phyloP scores from a whole-genome alignment of 495 filamentous ascomycete species.

The Aspergillus asperescens region DNA sequence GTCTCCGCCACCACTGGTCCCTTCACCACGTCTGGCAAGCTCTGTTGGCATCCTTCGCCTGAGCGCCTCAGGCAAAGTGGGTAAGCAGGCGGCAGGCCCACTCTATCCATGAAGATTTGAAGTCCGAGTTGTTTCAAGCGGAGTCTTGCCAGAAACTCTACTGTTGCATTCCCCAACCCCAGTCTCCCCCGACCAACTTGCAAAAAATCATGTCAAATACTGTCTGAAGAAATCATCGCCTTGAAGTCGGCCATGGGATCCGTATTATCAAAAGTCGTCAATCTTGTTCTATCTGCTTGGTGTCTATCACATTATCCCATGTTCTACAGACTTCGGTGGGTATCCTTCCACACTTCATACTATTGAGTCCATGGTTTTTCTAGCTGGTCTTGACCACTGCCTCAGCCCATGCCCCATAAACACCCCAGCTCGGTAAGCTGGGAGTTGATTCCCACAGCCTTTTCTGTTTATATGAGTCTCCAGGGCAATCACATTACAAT shows the following conservation, averaged over 20 bases:
- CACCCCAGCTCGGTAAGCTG: too few species aligned
- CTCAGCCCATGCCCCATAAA: too few species aligned
- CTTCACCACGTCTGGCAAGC: slow-evolving; percentile 7
- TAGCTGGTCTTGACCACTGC: not conserved
- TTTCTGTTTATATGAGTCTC: too few species aligned
- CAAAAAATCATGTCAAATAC: not conserved
- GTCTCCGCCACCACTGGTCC: too few species aligned
- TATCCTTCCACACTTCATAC: not conserved
- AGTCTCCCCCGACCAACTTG: not conserved
- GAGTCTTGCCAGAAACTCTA: not conserved
- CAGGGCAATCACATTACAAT: not conserved
- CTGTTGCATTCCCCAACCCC: not conserved
- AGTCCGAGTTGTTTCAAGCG: not conserved
- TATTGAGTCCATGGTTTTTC: not conserved
- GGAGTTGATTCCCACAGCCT: too few species aligned
- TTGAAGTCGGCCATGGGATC: not conserved
- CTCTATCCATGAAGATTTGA: not conserved
- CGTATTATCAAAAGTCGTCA: not conserved
- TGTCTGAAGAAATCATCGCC: not conserved
- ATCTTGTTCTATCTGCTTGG: not conserved
- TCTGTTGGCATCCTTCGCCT: not conserved
- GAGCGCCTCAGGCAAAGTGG: not conserved
- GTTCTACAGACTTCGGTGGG: not conserved
- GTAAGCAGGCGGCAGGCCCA: not conserved
- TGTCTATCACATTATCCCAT: too few species aligned